Evolutionary conservation across 2,329 filamentous ascomycete genomes (phyloP).

Genomic region (Pseudopyricularia cyperi): DNA sequence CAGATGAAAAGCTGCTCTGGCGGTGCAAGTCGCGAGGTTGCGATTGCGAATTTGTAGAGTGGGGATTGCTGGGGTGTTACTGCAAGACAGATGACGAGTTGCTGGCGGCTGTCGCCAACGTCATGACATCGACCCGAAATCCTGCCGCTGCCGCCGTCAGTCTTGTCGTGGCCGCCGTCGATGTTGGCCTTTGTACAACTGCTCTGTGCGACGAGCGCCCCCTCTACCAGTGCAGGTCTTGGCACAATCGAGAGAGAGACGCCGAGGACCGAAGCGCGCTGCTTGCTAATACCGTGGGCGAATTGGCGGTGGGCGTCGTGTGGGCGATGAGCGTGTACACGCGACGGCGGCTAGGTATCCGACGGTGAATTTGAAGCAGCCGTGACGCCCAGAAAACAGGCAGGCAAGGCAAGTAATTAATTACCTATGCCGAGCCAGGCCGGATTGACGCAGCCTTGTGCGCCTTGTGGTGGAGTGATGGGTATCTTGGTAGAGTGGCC

Average conservation of each 20-base stretch:
- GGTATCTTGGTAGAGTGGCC: background rate
- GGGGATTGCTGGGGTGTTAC: background rate
- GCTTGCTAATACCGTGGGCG: background rate
- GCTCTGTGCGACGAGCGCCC: background rate
- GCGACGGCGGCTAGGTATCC: background rate
- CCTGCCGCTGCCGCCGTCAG: background rate
- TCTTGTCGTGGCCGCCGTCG: background rate
- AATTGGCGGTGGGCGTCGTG: background rate
- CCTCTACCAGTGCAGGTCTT: background rate
- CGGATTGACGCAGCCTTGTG: background rate
- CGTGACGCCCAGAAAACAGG: background rate
- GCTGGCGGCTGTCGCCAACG: constrained; percentile 22
- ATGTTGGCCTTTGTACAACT: background rate
- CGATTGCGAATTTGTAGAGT: constrained; percentile 3
- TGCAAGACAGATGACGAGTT: constrained; percentile 4
- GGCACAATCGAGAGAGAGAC: background rate
- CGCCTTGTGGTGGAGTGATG: background rate
- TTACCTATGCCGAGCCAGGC: background rate
- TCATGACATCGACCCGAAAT: constrained; percentile 14
- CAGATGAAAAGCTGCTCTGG: constrained; percentile 2
- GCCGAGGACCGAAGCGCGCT: background rate
- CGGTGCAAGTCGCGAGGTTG: constrained; percentile 4
- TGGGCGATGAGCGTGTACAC: background rate
- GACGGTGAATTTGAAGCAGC: background rate
- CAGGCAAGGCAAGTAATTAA: no score